Percentiles rank a stretch among this genome's conserved stretches.
phyloP scores from a whole-genome alignment of 257 asterid genomes.

The Echites panduratus region DNA sequence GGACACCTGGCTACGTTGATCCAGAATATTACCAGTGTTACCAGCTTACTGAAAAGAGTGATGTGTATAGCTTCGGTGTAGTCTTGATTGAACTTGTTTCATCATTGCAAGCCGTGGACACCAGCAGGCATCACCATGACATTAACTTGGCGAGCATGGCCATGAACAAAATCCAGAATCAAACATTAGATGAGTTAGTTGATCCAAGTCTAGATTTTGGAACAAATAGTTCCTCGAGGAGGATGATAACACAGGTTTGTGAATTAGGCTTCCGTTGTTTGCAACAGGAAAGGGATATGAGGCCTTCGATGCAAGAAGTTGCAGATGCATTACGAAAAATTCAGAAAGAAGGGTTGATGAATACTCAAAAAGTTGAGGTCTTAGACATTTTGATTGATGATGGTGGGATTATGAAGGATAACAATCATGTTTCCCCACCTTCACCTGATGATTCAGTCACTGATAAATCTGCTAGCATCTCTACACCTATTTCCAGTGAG shows the following conservation, averaged over 20 bases:
- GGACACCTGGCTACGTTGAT: slow-evolving; percentile 93
- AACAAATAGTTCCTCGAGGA: slow-evolving; percentile 39
- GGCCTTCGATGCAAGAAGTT: slow-evolving; percentile 84
- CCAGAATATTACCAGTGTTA: slow-evolving; percentile 90
- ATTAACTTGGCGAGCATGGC: slow-evolving; percentile 88
- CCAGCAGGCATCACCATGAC: slow-evolving; percentile 59
- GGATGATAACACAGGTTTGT: slow-evolving; percentile 56
- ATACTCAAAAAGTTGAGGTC: slow-evolving; percentile 44
- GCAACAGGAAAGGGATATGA: slow-evolving; percentile 72
- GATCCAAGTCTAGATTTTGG: slow-evolving; percentile 56
- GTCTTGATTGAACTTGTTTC: slow-evolving; percentile 80
- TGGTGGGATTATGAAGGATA: slow-evolving; percentile 27
- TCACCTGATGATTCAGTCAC: slow-evolving; percentile 49
- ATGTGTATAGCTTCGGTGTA: slow-evolving; percentile 84
- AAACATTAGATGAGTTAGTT: slow-evolving; percentile 50
- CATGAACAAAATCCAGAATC: slow-evolving; percentile 63
- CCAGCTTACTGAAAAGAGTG: slow-evolving; percentile 88
- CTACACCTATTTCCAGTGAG: slow-evolving; percentile 43
- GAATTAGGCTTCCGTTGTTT: slow-evolving; percentile 80
- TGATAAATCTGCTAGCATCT: slow-evolving; percentile 31
- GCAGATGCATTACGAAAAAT: slow-evolving; percentile 45
- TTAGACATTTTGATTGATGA: slow-evolving; percentile 54
- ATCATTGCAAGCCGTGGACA: slow-evolving; percentile 77
- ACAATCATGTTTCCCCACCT: slow-evolving; percentile 21
- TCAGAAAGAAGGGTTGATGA: slow-evolving; percentile 46